phyloP scores from a whole-genome alignment of 176 grass and related monocot species.

The Chrysopogon serrulatus region DNA sequence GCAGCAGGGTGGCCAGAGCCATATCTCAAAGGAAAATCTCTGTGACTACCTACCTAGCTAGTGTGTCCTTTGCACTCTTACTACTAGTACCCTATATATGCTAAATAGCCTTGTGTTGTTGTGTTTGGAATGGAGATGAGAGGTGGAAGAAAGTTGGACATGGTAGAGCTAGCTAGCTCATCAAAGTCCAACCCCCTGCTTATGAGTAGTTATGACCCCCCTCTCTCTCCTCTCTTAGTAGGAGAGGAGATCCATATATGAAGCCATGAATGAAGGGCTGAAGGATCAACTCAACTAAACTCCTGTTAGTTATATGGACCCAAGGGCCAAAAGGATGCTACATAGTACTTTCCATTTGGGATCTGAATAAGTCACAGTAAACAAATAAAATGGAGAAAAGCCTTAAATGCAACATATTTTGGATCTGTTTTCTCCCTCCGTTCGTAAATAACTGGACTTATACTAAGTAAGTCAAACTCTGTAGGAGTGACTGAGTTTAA shows the following conservation, averaged over 20 bases:
- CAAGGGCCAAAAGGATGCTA: background rate
- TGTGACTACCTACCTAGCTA: background rate
- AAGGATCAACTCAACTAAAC: background rate
- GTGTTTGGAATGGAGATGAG: background rate
- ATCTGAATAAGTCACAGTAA: background rate
- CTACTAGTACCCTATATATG: background rate
- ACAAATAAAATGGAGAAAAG: background rate
- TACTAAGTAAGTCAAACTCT: too few species aligned
- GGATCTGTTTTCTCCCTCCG: too few species aligned
- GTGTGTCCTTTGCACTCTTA: background rate
- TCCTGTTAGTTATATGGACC: background rate
- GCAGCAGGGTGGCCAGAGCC: constrained; percentile 52
- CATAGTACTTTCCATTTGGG: background rate
- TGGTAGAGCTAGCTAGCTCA: background rate
- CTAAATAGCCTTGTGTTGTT: background rate
- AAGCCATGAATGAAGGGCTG: background rate
- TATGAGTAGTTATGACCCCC: background rate
- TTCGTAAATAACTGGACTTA: too few species aligned
- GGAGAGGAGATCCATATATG: background rate
- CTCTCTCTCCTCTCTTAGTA: background rate
- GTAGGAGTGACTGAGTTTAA: too few species aligned
- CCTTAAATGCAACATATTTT: background rate
- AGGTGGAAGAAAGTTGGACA: background rate
- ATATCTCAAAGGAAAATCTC: constrained; percentile 12
- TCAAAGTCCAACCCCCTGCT: too few species aligned